These are phyloP conservation scores for Aotearoamyces nothofagi DNA, from an alignment of 2,329 filamentous ascomycete genomes.

Conservation along the genomic window DNA sequence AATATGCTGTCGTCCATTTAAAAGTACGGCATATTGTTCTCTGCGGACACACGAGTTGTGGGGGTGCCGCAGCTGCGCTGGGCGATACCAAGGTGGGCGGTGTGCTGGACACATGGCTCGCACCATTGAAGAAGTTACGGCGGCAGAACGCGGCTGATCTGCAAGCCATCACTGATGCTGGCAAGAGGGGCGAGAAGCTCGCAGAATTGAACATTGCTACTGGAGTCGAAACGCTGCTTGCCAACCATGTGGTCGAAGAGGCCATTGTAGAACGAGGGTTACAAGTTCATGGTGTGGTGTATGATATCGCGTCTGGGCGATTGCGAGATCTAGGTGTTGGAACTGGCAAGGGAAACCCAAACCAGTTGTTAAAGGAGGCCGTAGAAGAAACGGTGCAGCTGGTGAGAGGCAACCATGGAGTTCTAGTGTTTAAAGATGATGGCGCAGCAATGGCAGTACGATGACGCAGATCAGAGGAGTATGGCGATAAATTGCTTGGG, in stretches of 20 bases:
- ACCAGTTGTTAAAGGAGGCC: slow-evolving; percentile 7
- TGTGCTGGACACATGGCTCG: slow-evolving; percentile 39
- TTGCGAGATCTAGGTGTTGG: slow-evolving; percentile 33
- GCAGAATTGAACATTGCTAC: slow-evolving; percentile 64
- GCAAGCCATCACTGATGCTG: slow-evolving; percentile 33
- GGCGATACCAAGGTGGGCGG: slow-evolving; percentile 30
- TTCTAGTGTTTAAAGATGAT: slow-evolving; percentile 31
- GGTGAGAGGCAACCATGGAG: slow-evolving; percentile 32
- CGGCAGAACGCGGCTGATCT: slow-evolving; percentile 37
- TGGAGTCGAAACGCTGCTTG: slow-evolving; percentile 51
- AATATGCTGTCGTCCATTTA: slow-evolving; percentile 61
- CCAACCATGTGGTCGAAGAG: slow-evolving; percentile 53
- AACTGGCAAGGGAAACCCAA: slow-evolving; percentile 4
- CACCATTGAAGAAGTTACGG: slow-evolving; percentile 31
- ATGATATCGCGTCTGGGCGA: slow-evolving; percentile 40
- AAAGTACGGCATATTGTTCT: slow-evolving; percentile 58
- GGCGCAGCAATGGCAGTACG: slow-evolving; percentile 22
- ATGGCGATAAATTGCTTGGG: no score
- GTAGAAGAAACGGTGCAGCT: slow-evolving; percentile 13
- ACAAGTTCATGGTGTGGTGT: slow-evolving; percentile 64
- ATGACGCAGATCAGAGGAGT: no score
- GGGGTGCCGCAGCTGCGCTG: slow-evolving; percentile 47
- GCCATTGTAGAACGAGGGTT: slow-evolving; percentile 57
- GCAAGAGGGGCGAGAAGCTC: slow-evolving; percentile 41
- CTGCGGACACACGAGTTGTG: slow-evolving; percentile 54